Evolutionary conservation across 1,284 basidiomycete species (phyloP).

Genomic region (Cutaneotrichosporon cyanovorans): DNA sequence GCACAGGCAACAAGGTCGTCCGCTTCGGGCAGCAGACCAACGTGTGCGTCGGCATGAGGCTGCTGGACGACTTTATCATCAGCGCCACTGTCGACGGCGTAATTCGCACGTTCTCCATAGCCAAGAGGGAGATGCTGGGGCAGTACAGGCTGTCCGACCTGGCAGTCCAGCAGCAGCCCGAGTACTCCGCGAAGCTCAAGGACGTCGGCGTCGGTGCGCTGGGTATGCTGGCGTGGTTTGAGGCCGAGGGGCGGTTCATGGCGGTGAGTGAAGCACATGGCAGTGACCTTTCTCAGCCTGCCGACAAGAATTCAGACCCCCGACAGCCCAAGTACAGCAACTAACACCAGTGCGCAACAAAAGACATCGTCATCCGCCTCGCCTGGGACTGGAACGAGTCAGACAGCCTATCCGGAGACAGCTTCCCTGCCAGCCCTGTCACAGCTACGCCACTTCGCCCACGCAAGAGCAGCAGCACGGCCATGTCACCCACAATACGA

Average conservation of each 20-base stretch:
- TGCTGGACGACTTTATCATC: slow-evolving; percentile 65
- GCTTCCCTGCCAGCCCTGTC: not conserved
- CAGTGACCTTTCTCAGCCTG: no score
- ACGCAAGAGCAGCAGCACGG: not conserved
- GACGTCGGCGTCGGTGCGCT: slow-evolving; percentile 54
- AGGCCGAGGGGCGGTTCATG: slow-evolving; percentile 81
- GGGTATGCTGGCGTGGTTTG: slow-evolving; percentile 62
- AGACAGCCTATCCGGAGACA: no score
- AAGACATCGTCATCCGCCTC: slow-evolving; percentile 75
- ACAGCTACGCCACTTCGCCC: not conserved
- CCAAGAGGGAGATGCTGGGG: slow-evolving; percentile 79
- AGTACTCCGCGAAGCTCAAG: slow-evolving; percentile 53
- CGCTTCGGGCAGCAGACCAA: slow-evolving; percentile 89
- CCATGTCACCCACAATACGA: not conserved
- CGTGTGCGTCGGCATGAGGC: slow-evolving; percentile 79
- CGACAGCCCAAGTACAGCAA: no score
- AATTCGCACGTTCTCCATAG: slow-evolving; percentile 80
- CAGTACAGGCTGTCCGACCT: slow-evolving; percentile 80
- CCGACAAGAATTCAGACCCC: no score
- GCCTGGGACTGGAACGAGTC: slow-evolving; percentile 66
- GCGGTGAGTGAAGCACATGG: no score
- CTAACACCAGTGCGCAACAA: slow-evolving; percentile 71
- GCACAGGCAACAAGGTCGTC: slow-evolving; percentile 69
- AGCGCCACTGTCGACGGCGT: slow-evolving; percentile 87
- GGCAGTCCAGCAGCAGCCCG: slow-evolving; percentile 56